Conservation (phyloP, 768 basidiomycete species). For the Naganishia randhawae region DNA sequence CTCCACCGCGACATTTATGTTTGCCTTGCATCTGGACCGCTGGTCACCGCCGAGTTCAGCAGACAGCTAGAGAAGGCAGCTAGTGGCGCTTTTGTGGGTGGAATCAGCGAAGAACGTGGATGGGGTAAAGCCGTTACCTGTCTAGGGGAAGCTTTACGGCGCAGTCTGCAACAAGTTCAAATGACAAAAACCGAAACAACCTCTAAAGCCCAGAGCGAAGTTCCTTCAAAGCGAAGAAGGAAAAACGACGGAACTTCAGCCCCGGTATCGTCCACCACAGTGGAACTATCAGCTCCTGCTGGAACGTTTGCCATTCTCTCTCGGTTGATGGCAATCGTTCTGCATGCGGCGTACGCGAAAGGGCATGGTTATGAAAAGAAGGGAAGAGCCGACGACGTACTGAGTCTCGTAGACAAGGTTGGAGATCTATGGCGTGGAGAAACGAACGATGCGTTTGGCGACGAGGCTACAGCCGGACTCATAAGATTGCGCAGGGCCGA, state of each 20-base stretch:
- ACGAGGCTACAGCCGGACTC: not conserved
- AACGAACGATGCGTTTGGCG: not conserved
- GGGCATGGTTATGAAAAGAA: constrained; percentile 9
- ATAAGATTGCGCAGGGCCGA: not conserved
- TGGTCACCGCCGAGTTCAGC: constrained; percentile 11
- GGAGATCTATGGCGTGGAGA: not conserved
- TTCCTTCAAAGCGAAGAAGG: constrained; percentile 19
- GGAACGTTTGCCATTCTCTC: constrained; percentile 10
- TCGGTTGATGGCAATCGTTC: not conserved
- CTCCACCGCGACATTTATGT: not conserved
- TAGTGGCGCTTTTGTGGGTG: constrained; percentile 18
- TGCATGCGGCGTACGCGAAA: constrained; percentile 13
- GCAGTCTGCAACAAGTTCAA: not conserved
- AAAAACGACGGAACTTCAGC: constrained; percentile 17
- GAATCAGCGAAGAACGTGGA: constrained; percentile 5
- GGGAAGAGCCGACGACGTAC: constrained; percentile 11
- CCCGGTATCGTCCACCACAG: not conserved
- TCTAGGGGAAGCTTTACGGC: not conserved
- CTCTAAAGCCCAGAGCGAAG: not conserved
- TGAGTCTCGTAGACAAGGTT: not conserved
- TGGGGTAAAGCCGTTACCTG: constrained; percentile 17
- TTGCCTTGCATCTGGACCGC: constrained; percentile 14
- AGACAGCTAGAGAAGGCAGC: not conserved
- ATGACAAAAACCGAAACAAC: not conserved
- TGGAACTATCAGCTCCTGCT: constrained; percentile 6